Base-by-base conservation (phyloP, 495 filamentous ascomycete genomes). In the Extremus antarcticus region DNA sequence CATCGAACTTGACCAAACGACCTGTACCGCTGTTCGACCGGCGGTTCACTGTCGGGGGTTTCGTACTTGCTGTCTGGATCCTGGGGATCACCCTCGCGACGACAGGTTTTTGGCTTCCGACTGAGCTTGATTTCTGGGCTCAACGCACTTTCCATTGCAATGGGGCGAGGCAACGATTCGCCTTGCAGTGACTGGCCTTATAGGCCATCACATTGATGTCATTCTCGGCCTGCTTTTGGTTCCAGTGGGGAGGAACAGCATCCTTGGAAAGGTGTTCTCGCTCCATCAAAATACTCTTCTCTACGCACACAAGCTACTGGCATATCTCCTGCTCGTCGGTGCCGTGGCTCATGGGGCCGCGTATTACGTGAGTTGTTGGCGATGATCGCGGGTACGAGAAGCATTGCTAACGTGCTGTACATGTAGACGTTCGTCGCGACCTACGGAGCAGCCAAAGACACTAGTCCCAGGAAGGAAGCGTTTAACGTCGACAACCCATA, bases 401-500 rank as follows among this genome's bases (percentile, higher is more conserved):
- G n/a, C n/a, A n/a, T n/a, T n/a, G n/a, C n/a, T 38, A 2, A 15
- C 15, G 10, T n/a, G n/a, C n/a, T n/a, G n/a, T n/a, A n/a, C n/a
- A n/a, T n/a, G 23, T 17, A 53, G 50, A 19, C 38, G 17, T 53
- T 53, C 22, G 50, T 53, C 20, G 50, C n/a, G 1, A 11, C 50
- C 32, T 16, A 17, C 23, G 47, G 10, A 13, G 13, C 47, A 16
- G 47, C 47, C n/a, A 39, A 39, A 39, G 35, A 39, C n/a, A n/a
- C 9, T n/a, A 39, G 35, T n/a, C 35, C 35, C 35, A 39, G n/a
- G 47, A 15, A 29, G 11, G 3, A 22, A 15, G 47, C 13, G 4
- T 53, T 53, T 23, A 11, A 38, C 16, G 15, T 38, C 38, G 50
- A 53, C 19, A 53, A 53, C 38, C 50, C 50, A 19, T 40, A 25